Conservation (phyloP, 768 basidiomycete species). For the Suillus cothurnatus region DNA sequence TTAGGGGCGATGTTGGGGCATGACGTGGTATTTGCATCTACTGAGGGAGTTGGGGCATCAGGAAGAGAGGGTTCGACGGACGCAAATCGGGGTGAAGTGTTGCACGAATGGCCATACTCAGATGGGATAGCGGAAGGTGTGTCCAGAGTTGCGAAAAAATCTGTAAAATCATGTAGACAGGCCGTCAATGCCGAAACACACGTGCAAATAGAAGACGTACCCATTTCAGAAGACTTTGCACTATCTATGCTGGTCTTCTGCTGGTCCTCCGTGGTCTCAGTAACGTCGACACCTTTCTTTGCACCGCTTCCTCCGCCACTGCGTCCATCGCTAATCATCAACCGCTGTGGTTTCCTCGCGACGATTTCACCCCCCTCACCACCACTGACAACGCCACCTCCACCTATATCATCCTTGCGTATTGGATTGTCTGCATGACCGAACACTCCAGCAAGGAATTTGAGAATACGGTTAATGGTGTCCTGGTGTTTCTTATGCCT, state of each 20-base stretch:
- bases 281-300: constrained; percentile 37
- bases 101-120: constrained; percentile 25
- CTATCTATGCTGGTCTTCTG: constrained; percentile 32
- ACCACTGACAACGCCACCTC: constrained; percentile 37
- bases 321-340: constrained; percentile 67
- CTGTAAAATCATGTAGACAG: constrained; percentile 28
- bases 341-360: constrained; percentile 50
- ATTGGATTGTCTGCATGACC: constrained; percentile 51
- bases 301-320: constrained; percentile 21
- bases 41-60: constrained; percentile 19
- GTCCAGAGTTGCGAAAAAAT: constrained; percentile 45
- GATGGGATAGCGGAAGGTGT: constrained; percentile 45
- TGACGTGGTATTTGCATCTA: constrained; percentile 13
- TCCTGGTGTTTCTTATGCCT: constrained; percentile 93
- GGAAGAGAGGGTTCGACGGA: constrained; percentile 27
- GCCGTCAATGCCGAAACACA: constrained; percentile 10
- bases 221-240: constrained; percentile 18
- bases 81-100: constrained; percentile 26
- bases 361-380: constrained; percentile 25
- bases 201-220: constrained; percentile 11
- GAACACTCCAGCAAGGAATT: constrained; percentile 93
- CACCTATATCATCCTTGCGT: constrained; percentile 33
- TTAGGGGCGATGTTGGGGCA: constrained; percentile 18
- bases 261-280: constrained; percentile 45
- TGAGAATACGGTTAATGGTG: constrained; percentile 93